These are phyloP conservation scores for Camelina sativa DNA, from an alignment of 345 rosid species.

Conservation along the genomic window DNA sequence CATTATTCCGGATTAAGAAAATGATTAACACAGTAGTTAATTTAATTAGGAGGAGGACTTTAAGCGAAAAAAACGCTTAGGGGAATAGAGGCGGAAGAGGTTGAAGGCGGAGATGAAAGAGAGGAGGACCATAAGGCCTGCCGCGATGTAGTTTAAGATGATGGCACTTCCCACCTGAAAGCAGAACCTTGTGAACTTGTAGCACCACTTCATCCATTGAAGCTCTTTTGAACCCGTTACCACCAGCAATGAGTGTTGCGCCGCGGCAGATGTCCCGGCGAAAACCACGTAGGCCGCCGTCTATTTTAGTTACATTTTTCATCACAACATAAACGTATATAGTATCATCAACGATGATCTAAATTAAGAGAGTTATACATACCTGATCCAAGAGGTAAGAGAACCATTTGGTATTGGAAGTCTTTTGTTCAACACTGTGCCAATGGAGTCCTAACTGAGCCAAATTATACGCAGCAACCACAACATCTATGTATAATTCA, in stretches of 20 bases:
- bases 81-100: conserved; percentile 70
- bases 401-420: conserved; percentile 45
- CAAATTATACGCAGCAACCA: conserved; percentile 63
- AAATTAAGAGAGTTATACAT: conserved; percentile 7
- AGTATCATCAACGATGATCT: background rate
- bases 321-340: background rate
- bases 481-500: conserved; percentile 52
- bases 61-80: conserved; percentile 49
- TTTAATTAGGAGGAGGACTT: conserved; percentile 41
- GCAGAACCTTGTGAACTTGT: conserved; percentile 67
- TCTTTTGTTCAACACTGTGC: conserved; percentile 32
- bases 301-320: conserved; percentile 37
- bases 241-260: conserved; percentile 53
- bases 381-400: conserved; percentile 71
- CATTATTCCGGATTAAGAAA: conserved; percentile 19
- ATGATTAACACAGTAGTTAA: background rate
- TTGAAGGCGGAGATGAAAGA: conserved; percentile 67
- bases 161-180: conserved; percentile 63
- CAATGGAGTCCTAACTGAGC: conserved; percentile 52
- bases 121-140: conserved; percentile 40
- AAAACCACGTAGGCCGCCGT: conserved; percentile 54
- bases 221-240: conserved; percentile 52
- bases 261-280: conserved; percentile 51
- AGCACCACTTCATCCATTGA: conserved; percentile 82
- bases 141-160: conserved; percentile 46